Percentiles rank a stretch among this genome's conserved stretches.
These are phyloP conservation scores for Leersia perrieri DNA, from an alignment of 176 grass and related monocot species.

Conservation along the genomic window DNA sequence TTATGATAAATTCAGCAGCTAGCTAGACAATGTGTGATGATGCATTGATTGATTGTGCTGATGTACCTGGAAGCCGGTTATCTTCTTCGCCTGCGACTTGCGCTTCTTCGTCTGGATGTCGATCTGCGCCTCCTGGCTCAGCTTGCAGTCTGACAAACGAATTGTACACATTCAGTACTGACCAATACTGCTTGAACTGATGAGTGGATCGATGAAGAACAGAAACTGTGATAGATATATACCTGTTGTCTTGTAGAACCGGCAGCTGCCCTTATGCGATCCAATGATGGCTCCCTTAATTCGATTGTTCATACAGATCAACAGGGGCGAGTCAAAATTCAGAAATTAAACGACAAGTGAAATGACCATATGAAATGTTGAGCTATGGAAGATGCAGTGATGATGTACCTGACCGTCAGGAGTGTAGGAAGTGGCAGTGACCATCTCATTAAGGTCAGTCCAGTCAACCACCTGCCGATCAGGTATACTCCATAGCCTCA, in stretches of 20 bases:
- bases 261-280: conserved; percentile 79
- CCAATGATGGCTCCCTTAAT: conserved; percentile 72
- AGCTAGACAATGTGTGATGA: background rate
- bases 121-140: conserved; percentile 61
- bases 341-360: background rate
- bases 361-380: background rate
- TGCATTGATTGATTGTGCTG: background rate
- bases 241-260: conserved; percentile 76
- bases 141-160: conserved; percentile 80
- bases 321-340: background rate
- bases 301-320: background rate
- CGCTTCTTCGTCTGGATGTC: conserved; percentile 68
- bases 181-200: too few species aligned
- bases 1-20: background rate
- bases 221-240: conserved; percentile 40
- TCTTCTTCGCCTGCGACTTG: conserved; percentile 79
- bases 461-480: conserved; percentile 92
- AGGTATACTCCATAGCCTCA: conserved; percentile 79
- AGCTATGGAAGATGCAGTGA: background rate
- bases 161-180: too few species aligned
- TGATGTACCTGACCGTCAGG: conserved; percentile 64
- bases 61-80: conserved; percentile 85
- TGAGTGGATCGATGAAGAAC: background rate
- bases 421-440: conserved; percentile 78
- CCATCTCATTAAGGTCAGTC: conserved; percentile 95